Evolutionary conservation across 2,329 filamentous ascomycete genomes (phyloP).

Genomic region (Sodiomyces alkalinus): DNA sequence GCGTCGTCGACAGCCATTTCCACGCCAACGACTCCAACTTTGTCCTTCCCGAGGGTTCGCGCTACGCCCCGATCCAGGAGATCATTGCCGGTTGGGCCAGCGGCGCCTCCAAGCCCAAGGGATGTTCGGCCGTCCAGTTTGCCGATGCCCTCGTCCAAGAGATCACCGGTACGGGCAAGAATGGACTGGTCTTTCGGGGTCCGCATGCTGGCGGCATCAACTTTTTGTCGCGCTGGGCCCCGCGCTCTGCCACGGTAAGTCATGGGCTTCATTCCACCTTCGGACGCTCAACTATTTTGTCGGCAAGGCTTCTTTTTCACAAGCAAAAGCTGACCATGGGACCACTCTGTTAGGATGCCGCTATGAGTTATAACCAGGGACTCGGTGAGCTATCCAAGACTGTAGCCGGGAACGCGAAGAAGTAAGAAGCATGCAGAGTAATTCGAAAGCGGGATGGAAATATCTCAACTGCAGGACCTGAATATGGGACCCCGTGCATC

Average conservation of each 20-base stretch:
- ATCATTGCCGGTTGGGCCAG: slow-evolving; percentile 9
- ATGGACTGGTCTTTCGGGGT: slow-evolving; percentile 7
- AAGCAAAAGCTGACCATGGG: no score
- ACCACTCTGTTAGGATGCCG: no score
- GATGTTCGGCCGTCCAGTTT: slow-evolving; percentile 5
- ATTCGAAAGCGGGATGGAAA: no score
- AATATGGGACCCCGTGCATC: no score
- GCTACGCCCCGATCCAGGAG: slow-evolving; percentile 7
- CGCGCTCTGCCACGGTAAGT: no score
- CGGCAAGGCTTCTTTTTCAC: no score
- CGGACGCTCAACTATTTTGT: no score
- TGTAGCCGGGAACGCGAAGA: slow-evolving; percentile 2
- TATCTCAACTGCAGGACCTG: no score
- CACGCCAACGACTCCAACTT: slow-evolving; percentile 2
- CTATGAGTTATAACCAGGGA: neutral
- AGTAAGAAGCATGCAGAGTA: no score
- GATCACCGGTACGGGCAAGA: slow-evolving; percentile 5
- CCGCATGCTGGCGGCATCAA: slow-evolving; percentile 8
- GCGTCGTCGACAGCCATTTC: neutral
- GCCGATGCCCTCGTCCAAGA: slow-evolving; percentile 6
- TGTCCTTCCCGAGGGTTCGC: slow-evolving; percentile 5
- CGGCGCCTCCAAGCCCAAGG: slow-evolving; percentile 7
- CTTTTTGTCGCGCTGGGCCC: no score
- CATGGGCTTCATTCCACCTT: no score
- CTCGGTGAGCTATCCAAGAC: slow-evolving; percentile 2